Evolutionary conservation across 768 basidiomycete species (phyloP), one percentile per base, ranked within the genome.

Genomic region (Leccinum imitatum): DNA sequence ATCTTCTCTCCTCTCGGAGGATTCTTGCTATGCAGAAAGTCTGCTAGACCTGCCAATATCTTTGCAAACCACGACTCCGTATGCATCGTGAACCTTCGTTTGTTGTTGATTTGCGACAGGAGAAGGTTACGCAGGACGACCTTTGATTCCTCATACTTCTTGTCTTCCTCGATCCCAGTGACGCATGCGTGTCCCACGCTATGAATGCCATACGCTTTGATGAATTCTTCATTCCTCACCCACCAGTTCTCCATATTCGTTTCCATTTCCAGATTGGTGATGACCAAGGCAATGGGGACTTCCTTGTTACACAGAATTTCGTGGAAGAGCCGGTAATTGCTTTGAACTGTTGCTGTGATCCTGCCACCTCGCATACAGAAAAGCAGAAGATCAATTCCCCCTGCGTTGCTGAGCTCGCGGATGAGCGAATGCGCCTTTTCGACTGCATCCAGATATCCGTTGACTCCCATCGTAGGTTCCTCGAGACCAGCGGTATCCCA

Each of bases 221-320:
- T 75, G 52, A 56, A 50, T 6, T 50, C 47, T 8, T 63, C 50
- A 55, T 76, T 77, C 59, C 70, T 63, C 10, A 0, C 13, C 76
- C 75, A 76, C 75, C 76, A 77, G 21, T 65, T 51, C 50, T 76
- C 76, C 75, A 77, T 76, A 27, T n/a, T 47, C 6, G 10, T 9
- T 23, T 77, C 68, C 47, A 73, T 73, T 64, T 79, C 79, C 25
- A 80, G 61, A 27, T 78, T 71, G 6, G 78, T 80, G 51, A 81
- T 62, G 27, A 76, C 74, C 23, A 80, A 55, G 0, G 78, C 69
- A 17, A 76, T 72, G 11, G 79, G 80, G 6, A 81, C 79, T 39
- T 71, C 51, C 41, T 65, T 64, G 53, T 68, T 66, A 53, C 79
- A 80, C 13, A 80, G 68, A 33, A 78, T 69, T 47, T 80, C 73